phyloP scores from a whole-genome alignment of 257 asterid genomes.

The Ballota nigra region DNA sequence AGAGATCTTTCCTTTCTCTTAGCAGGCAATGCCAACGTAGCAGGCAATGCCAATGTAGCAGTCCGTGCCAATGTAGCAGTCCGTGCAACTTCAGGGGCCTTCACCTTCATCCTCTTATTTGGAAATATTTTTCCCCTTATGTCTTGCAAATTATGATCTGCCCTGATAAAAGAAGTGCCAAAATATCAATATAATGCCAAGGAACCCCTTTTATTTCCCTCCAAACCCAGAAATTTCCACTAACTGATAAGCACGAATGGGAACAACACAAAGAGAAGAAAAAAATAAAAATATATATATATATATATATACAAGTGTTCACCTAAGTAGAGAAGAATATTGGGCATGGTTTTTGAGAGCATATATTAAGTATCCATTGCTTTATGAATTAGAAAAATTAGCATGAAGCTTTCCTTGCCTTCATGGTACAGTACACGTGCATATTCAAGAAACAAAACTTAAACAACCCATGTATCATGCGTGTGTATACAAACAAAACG shows the following conservation, averaged over 20 bases:
- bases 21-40: constrained; percentile 41
- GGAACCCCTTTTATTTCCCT: neutral
- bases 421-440: neutral
- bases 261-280: neutral
- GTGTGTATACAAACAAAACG: constrained; percentile 7
- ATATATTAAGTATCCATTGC: neutral
- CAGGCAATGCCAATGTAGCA: constrained; percentile 14
- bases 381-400: neutral
- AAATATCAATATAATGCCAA: constrained; percentile 9
- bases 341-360: neutral
- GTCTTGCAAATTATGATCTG: constrained; percentile 59
- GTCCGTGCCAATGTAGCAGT: constrained; percentile 34
- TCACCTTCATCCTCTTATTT: constrained; percentile 44
- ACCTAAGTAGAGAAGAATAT: neutral
- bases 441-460: constrained; percentile 6
- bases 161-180: constrained; percentile 30
- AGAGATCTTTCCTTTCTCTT: constrained; percentile 68
- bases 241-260: neutral
- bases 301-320: neutral
- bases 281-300: neutral
- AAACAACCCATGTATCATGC: neutral
- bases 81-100: constrained; percentile 39
- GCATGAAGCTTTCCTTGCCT: neutral
- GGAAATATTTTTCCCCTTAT: constrained; percentile 56
- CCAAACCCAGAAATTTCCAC: too few relatives aligned